Conservation (phyloP, 306 rosid genomes). For the Abrus pulchellus region DNA sequence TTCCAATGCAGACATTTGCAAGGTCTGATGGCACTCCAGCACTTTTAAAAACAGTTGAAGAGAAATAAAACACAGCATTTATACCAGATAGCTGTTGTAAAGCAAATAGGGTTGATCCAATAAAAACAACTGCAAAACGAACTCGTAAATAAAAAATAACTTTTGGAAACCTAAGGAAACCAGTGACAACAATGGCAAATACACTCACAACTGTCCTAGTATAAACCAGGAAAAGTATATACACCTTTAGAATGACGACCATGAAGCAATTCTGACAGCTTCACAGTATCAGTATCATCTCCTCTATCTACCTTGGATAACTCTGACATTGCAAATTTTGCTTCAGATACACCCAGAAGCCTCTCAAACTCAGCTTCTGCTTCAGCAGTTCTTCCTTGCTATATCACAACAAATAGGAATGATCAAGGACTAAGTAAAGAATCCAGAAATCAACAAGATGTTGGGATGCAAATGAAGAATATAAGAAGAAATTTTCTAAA, state of each 20-base stretch:
- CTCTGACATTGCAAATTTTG: conserved; percentile 83
- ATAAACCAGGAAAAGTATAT: conserved; percentile 33
- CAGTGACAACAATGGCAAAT: conserved; percentile 28
- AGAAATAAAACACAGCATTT: conserved; percentile 97
- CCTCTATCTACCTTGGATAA: conserved; percentile 80
- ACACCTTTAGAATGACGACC: conserved; percentile 92
- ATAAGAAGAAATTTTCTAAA: conserved; percentile 20
- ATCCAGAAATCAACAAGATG: conserved; percentile 25
- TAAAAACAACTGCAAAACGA: conserved; percentile 99
- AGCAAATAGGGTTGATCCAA: conserved; percentile 99
- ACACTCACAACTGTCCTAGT: conserved; percentile 3
- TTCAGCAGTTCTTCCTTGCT: conserved; percentile 93
- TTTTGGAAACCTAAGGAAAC: conserved; percentile 50
- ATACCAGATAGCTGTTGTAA: conserved; percentile 99
- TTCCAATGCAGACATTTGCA: conserved; percentile 89
- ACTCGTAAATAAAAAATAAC: conserved; percentile 70
- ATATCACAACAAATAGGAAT: conserved; percentile 43
- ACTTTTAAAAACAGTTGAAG: conserved; percentile 94
- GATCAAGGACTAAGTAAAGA: conserved; percentile 21
- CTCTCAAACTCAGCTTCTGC: conserved; percentile 90
- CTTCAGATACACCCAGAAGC: conserved; percentile 89
- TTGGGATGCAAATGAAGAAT: conserved; percentile 2
- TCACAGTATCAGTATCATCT: conserved; percentile 77
- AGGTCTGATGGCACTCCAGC: conserved; percentile 90
- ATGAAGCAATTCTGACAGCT: conserved; percentile 76